These are phyloP conservation scores for Pseudogymnoascus sp. DNA, from an alignment of 2,329 filamentous ascomycete genomes.

Conservation along the genomic window DNA sequence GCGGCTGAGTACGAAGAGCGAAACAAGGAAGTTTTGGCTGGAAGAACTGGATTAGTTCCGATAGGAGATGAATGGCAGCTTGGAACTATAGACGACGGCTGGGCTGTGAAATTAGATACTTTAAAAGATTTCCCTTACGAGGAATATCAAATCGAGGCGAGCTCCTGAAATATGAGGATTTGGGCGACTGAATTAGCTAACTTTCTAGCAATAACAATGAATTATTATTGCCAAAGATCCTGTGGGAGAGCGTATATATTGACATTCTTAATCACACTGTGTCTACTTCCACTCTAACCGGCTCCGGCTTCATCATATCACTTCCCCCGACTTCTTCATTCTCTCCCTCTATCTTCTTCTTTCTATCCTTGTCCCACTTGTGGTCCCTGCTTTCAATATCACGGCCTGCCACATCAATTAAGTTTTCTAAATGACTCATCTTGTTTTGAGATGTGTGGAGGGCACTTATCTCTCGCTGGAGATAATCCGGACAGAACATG, in stretches of 20 bases:
- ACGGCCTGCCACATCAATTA: neutral
- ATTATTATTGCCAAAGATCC: too few species aligned
- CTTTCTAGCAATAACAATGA: too few species aligned
- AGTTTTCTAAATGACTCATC: neutral
- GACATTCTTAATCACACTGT: neutral
- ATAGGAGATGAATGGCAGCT: slow-evolving; percentile 45
- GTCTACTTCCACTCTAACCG: neutral
- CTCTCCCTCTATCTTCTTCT: neutral
- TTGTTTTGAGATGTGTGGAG: neutral
- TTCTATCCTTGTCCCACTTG: neutral
- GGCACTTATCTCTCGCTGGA: neutral
- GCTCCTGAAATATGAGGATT: slow-evolving; percentile 9
- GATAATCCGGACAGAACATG: neutral
- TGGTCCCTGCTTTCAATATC: neutral
- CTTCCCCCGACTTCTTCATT: neutral
- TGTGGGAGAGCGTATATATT: too few species aligned
- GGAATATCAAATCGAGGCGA: slow-evolving; percentile 22
- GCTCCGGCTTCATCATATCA: too few species aligned
- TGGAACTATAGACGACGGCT: slow-evolving; percentile 33
- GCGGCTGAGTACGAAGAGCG: slow-evolving; percentile 67
- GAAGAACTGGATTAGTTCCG: slow-evolving; percentile 16
- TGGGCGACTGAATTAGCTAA: too few species aligned
- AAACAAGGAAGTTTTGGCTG: slow-evolving; percentile 75
- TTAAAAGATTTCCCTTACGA: slow-evolving; percentile 34
- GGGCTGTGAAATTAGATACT: slow-evolving; percentile 31